Evolutionary conservation across 495 filamentous ascomycete genomes (phyloP).

Genomic region (Oidiodendron maius): DNA sequence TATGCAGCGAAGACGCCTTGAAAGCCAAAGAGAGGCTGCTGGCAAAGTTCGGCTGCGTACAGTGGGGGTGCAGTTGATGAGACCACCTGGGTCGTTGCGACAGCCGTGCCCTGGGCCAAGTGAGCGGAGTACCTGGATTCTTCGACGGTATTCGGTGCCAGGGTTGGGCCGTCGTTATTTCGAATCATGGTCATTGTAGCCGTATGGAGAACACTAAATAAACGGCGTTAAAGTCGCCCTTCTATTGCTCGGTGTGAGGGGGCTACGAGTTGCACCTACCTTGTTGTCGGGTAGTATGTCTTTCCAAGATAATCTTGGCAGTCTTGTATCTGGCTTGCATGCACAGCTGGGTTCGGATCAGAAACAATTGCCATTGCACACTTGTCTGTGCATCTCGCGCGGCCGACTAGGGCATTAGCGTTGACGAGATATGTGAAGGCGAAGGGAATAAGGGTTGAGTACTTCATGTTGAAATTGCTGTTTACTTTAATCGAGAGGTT

Average conservation of each 20-base stretch:
- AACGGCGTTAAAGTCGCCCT: too few relatives aligned
- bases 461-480: background rate
- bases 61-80: background rate
- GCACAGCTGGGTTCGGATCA: background rate
- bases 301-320: background rate
- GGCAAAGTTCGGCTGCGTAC: background rate
- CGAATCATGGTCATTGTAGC: background rate
- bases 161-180: background rate
- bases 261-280: background rate
- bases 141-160: background rate
- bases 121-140: background rate
- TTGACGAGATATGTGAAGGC: background rate
- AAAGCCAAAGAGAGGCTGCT: background rate
- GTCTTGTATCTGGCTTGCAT: background rate
- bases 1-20: background rate
- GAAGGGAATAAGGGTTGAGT: background rate
- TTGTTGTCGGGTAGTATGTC: background rate
- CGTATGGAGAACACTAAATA: background rate
- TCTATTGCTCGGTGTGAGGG: background rate
- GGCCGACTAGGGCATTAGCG: background rate
- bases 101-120: background rate
- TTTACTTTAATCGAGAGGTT: background rate
- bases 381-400: background rate
- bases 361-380: background rate
- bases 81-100: background rate